phyloP scores from a whole-genome alignment of 257 asterid species.

The Sherardia arvensis region DNA sequence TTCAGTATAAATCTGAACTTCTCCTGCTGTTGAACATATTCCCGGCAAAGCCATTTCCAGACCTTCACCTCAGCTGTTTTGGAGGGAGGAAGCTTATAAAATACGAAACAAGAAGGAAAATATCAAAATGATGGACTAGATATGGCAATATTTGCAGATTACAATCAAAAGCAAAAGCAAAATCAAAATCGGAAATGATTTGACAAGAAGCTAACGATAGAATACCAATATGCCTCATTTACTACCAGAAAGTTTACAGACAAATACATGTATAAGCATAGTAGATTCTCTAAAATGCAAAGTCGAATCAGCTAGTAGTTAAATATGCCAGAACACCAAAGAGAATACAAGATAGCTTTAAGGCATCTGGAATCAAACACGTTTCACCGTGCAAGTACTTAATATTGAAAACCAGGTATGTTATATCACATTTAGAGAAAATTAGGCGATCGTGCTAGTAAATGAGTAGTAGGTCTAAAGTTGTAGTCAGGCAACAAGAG shows the following conservation, averaged over 20 bases:
- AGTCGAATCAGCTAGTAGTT: neutral
- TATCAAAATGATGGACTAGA: neutral
- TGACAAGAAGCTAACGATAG: too few relatives aligned
- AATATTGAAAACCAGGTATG: neutral
- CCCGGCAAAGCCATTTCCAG: neutral
- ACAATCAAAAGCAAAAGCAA: neutral
- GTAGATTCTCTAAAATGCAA: neutral
- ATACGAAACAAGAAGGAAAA: neutral
- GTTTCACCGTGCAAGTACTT: neutral
- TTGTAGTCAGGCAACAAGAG: too few relatives aligned
- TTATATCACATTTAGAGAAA: neutral
- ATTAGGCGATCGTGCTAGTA: too few relatives aligned
- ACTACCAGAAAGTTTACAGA: neutral
- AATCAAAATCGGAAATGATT: too few relatives aligned
- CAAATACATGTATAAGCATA: neutral
- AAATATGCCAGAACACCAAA: neutral
- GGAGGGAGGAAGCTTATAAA: conserved; percentile 17
- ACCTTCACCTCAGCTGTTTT: conserved; percentile 8
- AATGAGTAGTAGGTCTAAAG: too few relatives aligned
- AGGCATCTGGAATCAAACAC: neutral
- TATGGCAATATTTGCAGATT: neutral
- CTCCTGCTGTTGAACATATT: neutral
- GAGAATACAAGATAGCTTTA: neutral
- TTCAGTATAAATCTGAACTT: conserved; percentile 15
- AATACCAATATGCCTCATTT: neutral